Percentiles rank a stretch among this genome's conserved stretches.
Evolutionary conservation across 176 grass and related monocot genomes (phyloP).

Genomic region (Pontederia crassipes): DNA sequence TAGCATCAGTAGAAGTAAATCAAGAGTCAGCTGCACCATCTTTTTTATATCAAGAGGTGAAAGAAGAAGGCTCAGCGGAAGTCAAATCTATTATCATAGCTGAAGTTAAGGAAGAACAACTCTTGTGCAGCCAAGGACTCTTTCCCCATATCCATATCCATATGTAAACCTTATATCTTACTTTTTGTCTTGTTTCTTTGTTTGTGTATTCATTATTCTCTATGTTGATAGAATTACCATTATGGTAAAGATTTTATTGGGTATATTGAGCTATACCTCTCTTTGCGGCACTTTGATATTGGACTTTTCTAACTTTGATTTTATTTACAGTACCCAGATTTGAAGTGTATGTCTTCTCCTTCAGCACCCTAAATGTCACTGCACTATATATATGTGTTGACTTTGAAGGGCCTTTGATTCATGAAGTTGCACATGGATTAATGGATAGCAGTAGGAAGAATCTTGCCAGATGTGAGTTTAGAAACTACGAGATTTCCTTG

Average conservation of each 20-base stretch:
- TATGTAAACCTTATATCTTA: slow-evolving; percentile 36
- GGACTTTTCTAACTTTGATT: not conserved
- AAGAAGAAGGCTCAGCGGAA: slow-evolving; percentile 18
- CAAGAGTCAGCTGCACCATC: slow-evolving; percentile 13
- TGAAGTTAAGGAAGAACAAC: slow-evolving; percentile 28
- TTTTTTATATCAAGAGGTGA: slow-evolving; percentile 24
- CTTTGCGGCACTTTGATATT: not conserved
- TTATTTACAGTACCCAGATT: slow-evolving; percentile 69
- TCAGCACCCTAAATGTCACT: slow-evolving; percentile 33
- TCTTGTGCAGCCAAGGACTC: slow-evolving; percentile 27
- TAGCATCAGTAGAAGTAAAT: not conserved
- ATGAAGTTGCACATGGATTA: no score
- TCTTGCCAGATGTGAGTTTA: no score
- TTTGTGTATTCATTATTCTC: slow-evolving; percentile 2
- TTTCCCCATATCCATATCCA: slow-evolving; percentile 76
- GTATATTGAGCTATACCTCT: not conserved
- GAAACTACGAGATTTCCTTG: no score
- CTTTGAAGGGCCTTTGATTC: no score
- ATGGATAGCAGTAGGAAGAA: no score
- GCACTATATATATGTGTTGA: no score
- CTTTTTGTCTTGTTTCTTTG: not conserved
- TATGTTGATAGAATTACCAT: not conserved
- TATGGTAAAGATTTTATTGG: not conserved
- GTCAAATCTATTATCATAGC: slow-evolving; percentile 23
- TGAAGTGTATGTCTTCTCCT: slow-evolving; percentile 72